Evolutionary conservation across 345 rosid species (phyloP).

Genomic region (Garcia nutans): DNA sequence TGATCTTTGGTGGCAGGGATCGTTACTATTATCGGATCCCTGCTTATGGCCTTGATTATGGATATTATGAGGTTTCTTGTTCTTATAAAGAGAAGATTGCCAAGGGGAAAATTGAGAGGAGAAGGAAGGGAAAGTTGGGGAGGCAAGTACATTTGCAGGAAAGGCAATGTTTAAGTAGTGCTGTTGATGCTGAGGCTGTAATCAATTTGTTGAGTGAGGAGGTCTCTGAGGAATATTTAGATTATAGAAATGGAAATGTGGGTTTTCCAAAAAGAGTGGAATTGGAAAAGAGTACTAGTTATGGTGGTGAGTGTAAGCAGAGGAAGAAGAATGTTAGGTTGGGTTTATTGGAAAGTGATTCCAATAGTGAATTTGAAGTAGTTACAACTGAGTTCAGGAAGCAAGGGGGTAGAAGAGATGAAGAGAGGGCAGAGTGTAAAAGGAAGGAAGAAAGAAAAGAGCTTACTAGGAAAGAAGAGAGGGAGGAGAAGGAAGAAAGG

Average conservation of each 20-base stretch:
- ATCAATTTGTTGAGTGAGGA: slow-evolving; percentile 80
- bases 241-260: slow-evolving; percentile 31
- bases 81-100: slow-evolving; percentile 28
- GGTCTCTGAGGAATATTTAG: slow-evolving; percentile 39
- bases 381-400: slow-evolving; percentile 24
- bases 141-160: neutral
- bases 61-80: slow-evolving; percentile 46
- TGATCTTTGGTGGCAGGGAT: slow-evolving; percentile 39
- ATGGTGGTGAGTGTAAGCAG: slow-evolving; percentile 31
- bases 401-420: slow-evolving; percentile 27
- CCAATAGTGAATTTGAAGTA: slow-evolving; percentile 30
- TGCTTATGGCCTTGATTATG: slow-evolving; percentile 34
- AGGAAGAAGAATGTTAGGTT: slow-evolving; percentile 35
- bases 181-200: slow-evolving; percentile 62
- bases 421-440: slow-evolving; percentile 26
- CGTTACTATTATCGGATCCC: slow-evolving; percentile 33
- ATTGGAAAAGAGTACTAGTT: slow-evolving; percentile 37
- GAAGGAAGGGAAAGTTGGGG: slow-evolving; percentile 39
- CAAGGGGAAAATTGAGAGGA: slow-evolving; percentile 28
- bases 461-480: slow-evolving; percentile 30
- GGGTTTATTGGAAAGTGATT: slow-evolving; percentile 32
- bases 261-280: slow-evolving; percentile 40
- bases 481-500: slow-evolving; percentile 25
- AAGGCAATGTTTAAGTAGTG: slow-evolving; percentile 38
- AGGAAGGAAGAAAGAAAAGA: slow-evolving; percentile 28